Evolutionary conservation across 805 yeast genomes (phyloP), one percentile per base, ranked within the genome.

Genomic region (Komagataella ulmi): DNA sequence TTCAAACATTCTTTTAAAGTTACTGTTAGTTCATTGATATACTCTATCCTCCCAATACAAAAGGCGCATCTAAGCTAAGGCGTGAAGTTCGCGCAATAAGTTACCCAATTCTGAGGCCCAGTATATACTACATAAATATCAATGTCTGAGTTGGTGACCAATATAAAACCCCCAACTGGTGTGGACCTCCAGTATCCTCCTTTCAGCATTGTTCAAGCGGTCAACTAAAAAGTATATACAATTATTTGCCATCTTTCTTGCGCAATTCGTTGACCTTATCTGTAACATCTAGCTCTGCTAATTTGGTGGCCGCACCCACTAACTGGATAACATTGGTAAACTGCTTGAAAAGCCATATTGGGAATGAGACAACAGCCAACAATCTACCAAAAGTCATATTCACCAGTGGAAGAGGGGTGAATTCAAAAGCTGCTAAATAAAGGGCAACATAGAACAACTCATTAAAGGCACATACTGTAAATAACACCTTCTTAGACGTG

Each of bases 301-400:
- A 75, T 51, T 79, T 74, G 44, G 84, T 65, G 10, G 95, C 88
- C 10, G 99, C 99, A 59, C 85, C 81, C 53, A 79, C 75, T 77
- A 93, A 69, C 70, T 93, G 99, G 54, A 93, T 79, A 18, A 88
- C 81, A 64, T 95, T 93, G 56, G 95, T 85, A 53, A 83, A 66
- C 71, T 93, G 99, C 70, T 93, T 93, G 71, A 89, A 87, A 18
- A 80, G 64, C 88, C 96, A 93, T 51, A 90, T 75, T 30, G 99
- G 99, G 55, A 85, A 75, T 55, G 89, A 79, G 44, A 80, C 55
- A 57, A 76, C 70, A 14, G 77, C 77, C 43, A 68, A 56, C 47
- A 65, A 51, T 46, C 57, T 57, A 17, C 69, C 66, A 53, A 61
- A 61, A 55, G 57, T 62, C 54, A 51, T 58, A 54, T 65, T 64